These are phyloP conservation scores for Arthrobotrys sphaeroides DNA, from an alignment of 2,329 filamentous ascomycete genomes.

Conservation along the genomic window DNA sequence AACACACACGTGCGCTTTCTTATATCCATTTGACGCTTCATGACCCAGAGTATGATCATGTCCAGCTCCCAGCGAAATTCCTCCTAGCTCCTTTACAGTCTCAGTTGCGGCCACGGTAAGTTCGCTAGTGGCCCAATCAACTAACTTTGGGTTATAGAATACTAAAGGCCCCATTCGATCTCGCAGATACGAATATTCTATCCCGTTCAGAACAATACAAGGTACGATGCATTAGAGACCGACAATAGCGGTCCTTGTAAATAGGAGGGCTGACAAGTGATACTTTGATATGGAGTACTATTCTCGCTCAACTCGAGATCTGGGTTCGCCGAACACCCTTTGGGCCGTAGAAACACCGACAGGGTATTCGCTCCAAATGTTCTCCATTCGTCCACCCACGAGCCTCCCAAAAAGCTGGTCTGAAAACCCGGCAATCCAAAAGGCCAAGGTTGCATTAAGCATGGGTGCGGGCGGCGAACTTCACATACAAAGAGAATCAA, in stretches of 20 bases:
- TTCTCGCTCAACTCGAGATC: conserved; percentile 21
- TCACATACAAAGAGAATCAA: conserved; percentile 31
- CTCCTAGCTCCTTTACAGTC: no score
- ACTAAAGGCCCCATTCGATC: background rate
- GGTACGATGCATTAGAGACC: conserved; percentile 32
- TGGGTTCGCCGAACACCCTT: conserved; percentile 28
- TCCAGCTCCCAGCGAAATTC: no score
- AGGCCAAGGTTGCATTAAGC: conserved; percentile 32
- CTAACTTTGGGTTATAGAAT: background rate
- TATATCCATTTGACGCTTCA: no score
- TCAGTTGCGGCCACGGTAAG: conserved; percentile 25
- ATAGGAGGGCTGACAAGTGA: conserved; percentile 31
- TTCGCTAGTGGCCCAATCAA: background rate
- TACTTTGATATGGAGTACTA: conserved; percentile 30
- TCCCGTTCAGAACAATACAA: conserved; percentile 35
- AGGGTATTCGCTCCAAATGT: background rate
- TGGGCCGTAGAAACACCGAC: conserved; percentile 5
- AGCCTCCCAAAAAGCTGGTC: background rate
- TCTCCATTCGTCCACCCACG: conserved; percentile 23
- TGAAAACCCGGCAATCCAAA: no score
- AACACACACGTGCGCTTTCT: no score
- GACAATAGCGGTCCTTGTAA: conserved; percentile 17
- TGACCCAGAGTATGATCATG: no score
- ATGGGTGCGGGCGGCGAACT: conserved; percentile 34
- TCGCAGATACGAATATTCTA: conserved; percentile 42